phyloP scores from a whole-genome alignment of 345 rosid genomes.

The Aquilaria sinensis region DNA sequence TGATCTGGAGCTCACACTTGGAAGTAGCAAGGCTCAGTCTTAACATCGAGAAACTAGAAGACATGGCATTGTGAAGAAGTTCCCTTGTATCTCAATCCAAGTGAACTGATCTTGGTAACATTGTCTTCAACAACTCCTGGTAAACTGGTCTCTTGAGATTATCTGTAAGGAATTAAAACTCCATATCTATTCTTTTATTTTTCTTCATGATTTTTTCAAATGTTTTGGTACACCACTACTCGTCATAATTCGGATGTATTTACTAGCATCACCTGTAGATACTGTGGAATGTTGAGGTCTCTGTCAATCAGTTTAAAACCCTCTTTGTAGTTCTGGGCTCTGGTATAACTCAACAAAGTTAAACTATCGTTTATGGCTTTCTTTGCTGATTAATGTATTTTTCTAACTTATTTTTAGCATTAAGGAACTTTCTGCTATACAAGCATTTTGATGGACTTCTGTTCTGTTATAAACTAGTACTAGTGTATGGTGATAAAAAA shows the following conservation, averaged over 20 bases:
- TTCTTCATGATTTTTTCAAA: slow-evolving; percentile 1
- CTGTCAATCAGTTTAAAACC: neutral
- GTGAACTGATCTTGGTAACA: slow-evolving; percentile 7
- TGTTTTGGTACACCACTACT: slow-evolving; percentile 13
- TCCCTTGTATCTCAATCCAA: too few species aligned
- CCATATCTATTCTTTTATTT: slow-evolving; percentile 10
- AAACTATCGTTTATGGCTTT: slow-evolving; percentile 22
- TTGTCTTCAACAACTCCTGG: slow-evolving; percentile 11
- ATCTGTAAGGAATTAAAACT: slow-evolving; percentile 21
- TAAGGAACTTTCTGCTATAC: neutral
- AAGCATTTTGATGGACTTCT: too few species aligned
- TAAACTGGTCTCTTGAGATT: slow-evolving; percentile 15
- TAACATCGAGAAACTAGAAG: slow-evolving; percentile 16
- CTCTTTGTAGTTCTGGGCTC: slow-evolving; percentile 14
- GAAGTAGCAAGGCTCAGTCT: slow-evolving; percentile 60
- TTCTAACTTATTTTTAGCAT: neutral
- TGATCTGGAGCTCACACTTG: slow-evolving; percentile 96
- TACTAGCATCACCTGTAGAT: slow-evolving; percentile 52
- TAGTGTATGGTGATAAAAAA: too few species aligned
- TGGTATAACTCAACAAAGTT: slow-evolving; percentile 15
- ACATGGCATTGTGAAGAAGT: neutral
- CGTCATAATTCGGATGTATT: slow-evolving; percentile 17
- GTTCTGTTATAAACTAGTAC: too few species aligned
- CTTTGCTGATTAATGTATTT: slow-evolving; percentile 12
- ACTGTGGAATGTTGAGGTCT: slow-evolving; percentile 24